Base-by-base conservation (phyloP, 371 early-diverging fungal species). In the Mortierella sp. region DNA sequence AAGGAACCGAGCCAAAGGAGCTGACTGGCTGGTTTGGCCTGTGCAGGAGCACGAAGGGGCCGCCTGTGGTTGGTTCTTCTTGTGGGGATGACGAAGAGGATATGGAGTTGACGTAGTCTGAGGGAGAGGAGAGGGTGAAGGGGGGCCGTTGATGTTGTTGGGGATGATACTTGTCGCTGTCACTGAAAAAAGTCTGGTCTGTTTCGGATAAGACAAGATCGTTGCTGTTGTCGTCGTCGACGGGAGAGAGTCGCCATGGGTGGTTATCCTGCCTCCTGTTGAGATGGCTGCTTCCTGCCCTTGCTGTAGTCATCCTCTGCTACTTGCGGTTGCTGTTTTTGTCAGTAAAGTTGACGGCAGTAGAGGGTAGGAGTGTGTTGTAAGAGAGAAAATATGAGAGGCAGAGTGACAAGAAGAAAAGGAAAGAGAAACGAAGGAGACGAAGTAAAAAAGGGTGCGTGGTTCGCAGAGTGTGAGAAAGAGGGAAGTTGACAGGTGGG, bases 11-110 rank as follows among this genome's bases (percentile, higher is more conserved):
- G 24, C 21, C 24, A 35, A 68, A 68, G 24, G 68, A 24, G n/a
- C 21, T 68, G 41, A 68, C 68, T 24, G 38, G 68, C 68, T 68
- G 68, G 41, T 10, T 68, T 4, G 68, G 68, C 68, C 32, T 38
- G 70, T n/a, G 24, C 54, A 78, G 41, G 51, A 63, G 82, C 65
- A 71, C 11, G 74, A 71, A 43, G 68, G 74, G 65, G 1, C n/a
- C 12, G 29, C 7, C 43, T 32, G 60, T 49, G 60, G 48, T 29
- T 60, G 70, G 35, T 12, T 48, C 29, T 21, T 11, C 21, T 8
- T 21, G 58, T 44, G 35, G 27, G 43, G 58, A 56, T 27, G 58
- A 32, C 38, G 14, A 2, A 70, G 74, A 8, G 51, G 71, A 29
- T 43, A 72, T 16, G 24, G 79, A 75, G 54, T 74, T 56, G 35